Evolutionary conservation across 129 eudicot species (phyloP).

Genomic region (Glebionis coronaria): DNA sequence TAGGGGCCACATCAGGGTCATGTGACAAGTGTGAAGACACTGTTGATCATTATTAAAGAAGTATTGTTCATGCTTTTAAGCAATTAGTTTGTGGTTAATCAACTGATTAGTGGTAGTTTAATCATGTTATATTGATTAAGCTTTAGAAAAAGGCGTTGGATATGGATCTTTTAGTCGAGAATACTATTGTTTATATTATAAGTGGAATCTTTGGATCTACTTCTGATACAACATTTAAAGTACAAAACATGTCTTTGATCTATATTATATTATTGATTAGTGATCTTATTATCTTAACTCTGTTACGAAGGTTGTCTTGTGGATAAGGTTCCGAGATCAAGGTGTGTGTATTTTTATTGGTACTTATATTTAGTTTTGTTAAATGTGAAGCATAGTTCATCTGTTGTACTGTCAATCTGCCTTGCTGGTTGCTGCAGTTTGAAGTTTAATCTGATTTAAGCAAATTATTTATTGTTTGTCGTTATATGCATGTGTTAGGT

Average conservation of each 20-base stretch:
- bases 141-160: slow-evolving; percentile 23
- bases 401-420: slow-evolving; percentile 1
- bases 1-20: slow-evolving; percentile 34
- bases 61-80: slow-evolving; percentile 12
- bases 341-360: slow-evolving; percentile 7
- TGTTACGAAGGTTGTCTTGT: slow-evolving; percentile 12
- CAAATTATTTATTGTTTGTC: background rate
- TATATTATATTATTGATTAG: background rate
- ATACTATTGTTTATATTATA: slow-evolving; percentile 30
- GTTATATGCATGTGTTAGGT: slow-evolving; percentile 15
- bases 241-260: slow-evolving; percentile 32
- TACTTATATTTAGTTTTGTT: background rate
- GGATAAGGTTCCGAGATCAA: slow-evolving; percentile 27
- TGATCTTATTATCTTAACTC: slow-evolving; percentile 19
- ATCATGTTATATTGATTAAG: slow-evolving; percentile 25
- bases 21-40: slow-evolving; percentile 39
- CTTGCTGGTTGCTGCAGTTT: background rate
- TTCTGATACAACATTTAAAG: slow-evolving; percentile 28
- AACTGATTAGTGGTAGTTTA: slow-evolving; percentile 18
- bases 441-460: background rate
- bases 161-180: slow-evolving; percentile 26
- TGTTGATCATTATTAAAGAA: slow-evolving; percentile 25
- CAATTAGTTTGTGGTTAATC: slow-evolving; percentile 22
- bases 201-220: slow-evolving; percentile 34
- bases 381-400: slow-evolving; percentile 3